Percentiles rank a stretch among this genome's conserved stretches.
phyloP scores from a whole-genome alignment of 306 rosid species.

The Glycine latifolia region DNA sequence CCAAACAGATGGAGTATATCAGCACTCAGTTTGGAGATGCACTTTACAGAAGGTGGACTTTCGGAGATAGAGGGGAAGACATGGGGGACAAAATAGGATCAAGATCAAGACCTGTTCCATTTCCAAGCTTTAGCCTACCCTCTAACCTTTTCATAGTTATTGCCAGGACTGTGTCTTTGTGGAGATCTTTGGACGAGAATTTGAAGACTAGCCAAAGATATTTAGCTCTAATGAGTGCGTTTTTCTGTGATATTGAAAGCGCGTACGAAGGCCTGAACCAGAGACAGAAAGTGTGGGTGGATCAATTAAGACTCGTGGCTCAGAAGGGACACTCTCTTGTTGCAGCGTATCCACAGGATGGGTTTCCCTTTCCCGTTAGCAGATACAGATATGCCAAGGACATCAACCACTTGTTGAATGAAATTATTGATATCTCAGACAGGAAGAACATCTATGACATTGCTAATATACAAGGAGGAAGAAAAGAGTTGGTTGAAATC shows the following conservation, averaged over 20 bases:
- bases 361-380: no score
- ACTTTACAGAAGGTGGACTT: neutral
- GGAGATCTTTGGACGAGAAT: no score
- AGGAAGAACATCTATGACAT: neutral
- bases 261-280: neutral
- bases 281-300: constrained; percentile 37
- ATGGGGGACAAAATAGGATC: no score
- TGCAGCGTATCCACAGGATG: no score
- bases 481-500: neutral
- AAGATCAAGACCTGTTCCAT: no score
- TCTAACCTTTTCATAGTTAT: no score
- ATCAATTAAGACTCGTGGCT: constrained; percentile 20
- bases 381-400: no score
- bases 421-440: no score
- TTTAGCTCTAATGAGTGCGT: neutral
- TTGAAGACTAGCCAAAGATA: neutral
- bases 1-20: constrained; percentile 19
- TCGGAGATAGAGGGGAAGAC: neutral
- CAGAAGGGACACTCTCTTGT: no score
- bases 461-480: constrained; percentile 16
- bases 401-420: no score
- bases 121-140: no score
- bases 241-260: neutral
- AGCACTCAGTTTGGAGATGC: constrained; percentile 32
- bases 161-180: no score